Percentiles rank a stretch among this genome's conserved stretches.
These are phyloP conservation scores for Monosporascus cannonballus DNA, from an alignment of 2,329 filamentous ascomycete genomes.

Conservation along the genomic window DNA sequence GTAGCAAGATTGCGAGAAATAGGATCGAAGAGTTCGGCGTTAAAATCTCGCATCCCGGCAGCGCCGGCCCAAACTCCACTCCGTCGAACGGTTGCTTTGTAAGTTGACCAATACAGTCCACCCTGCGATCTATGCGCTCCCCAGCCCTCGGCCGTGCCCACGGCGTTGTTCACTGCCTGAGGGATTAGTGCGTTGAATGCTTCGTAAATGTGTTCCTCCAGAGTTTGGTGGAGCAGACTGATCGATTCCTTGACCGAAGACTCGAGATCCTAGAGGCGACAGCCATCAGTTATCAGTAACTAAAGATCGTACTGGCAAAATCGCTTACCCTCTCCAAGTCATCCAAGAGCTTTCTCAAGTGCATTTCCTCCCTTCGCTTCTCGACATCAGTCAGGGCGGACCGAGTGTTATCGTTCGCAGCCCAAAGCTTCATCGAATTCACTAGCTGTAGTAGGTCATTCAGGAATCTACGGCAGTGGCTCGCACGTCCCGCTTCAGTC, in stretches of 20 bases:
- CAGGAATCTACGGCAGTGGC: constrained; percentile 42
- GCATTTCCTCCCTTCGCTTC: constrained; percentile 9
- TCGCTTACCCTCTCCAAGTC: constrained; percentile 17
- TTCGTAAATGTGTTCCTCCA: constrained; percentile 40
- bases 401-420: constrained; percentile 4
- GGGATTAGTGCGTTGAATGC: constrained; percentile 33
- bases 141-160: constrained; percentile 32
- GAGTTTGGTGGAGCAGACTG: constrained; percentile 30
- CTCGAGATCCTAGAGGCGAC: constrained; percentile 26
- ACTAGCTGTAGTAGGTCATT: constrained; percentile 43
- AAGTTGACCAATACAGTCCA: constrained; percentile 45
- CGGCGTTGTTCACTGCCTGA: constrained; percentile 30
- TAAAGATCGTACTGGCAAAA: not conserved
- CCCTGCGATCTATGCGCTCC: constrained; percentile 32
- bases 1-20: constrained; percentile 13
- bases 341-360: constrained; percentile 13
- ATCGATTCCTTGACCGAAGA: constrained; percentile 31
- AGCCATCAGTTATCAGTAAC: not conserved
- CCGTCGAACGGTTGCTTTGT: constrained; percentile 38
- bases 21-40: constrained; percentile 19
- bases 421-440: constrained; percentile 38
- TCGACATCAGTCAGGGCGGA: constrained; percentile 10
- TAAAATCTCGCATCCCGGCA: constrained; percentile 23
- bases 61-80: constrained; percentile 22
- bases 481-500: constrained; percentile 36